Evolutionary conservation across 441 rosid species (phyloP).

Genomic region (Bocquillonia castaneifolia): DNA sequence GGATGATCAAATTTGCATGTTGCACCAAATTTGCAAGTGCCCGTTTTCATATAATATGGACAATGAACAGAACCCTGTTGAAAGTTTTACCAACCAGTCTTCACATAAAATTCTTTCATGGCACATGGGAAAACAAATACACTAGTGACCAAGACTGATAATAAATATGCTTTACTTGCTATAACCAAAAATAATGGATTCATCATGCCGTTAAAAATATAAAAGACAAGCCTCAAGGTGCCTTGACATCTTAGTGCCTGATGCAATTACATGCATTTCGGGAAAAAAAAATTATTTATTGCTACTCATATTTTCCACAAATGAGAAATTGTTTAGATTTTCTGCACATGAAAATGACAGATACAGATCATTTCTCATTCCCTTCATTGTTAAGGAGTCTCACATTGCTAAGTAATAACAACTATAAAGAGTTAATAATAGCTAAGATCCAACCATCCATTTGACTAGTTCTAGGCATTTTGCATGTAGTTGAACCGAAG

Average conservation of each 20-base stretch:
- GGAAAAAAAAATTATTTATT: no score
- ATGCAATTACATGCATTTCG: not conserved
- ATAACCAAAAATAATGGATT: not conserved
- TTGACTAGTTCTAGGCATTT: no score
- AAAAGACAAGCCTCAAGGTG: not conserved
- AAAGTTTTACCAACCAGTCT: slow-evolving; percentile 9
- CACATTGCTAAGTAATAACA: no score
- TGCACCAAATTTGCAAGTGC: slow-evolving; percentile 77
- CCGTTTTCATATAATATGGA: slow-evolving; percentile 92
- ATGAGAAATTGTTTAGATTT: not conserved
- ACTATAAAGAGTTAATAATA: no score
- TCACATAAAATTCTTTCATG: not conserved
- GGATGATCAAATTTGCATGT: slow-evolving; percentile 93
- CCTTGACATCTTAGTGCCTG: not conserved
- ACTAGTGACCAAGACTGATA: not conserved
- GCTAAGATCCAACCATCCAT: no score
- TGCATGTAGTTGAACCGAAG: no score
- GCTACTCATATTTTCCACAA: no score
- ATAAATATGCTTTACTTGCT: not conserved
- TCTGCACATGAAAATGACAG: not conserved
- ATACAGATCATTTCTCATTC: not conserved
- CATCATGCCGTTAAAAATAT: not conserved
- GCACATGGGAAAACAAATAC: not conserved
- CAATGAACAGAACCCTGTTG: slow-evolving; percentile 70
- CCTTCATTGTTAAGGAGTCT: no score